A percentile compares a stretch with the other conserved stretches of the same genome.
These are phyloP conservation scores for Corylus americana DNA, from an alignment of 306 rosid genomes.

Conservation along the genomic window DNA sequence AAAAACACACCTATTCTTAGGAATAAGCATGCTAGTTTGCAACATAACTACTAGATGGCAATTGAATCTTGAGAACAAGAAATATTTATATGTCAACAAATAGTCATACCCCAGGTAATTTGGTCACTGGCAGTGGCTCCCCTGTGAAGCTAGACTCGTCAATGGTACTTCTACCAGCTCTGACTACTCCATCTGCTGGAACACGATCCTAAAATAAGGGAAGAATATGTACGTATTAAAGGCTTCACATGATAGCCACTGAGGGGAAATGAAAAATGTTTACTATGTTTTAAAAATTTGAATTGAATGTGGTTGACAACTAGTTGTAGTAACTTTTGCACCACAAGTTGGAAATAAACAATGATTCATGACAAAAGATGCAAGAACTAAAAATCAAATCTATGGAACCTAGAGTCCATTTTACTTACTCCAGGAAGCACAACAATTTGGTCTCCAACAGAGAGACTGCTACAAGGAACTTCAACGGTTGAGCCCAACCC, in stretches of 20 bases:
- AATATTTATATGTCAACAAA: slow-evolving; percentile 22
- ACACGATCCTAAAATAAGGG: slow-evolving; percentile 67
- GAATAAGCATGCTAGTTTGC: neutral
- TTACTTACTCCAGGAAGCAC: slow-evolving; percentile 89
- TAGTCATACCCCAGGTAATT: slow-evolving; percentile 84
- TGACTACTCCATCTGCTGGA: slow-evolving; percentile 95
- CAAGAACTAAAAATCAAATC: neutral
- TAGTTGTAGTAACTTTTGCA: slow-evolving; percentile 24
- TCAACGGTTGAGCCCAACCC: slow-evolving; percentile 65
- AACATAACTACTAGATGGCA: neutral
- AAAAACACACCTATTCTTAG: neutral
- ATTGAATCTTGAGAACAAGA: slow-evolving; percentile 4
- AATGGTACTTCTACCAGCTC: slow-evolving; percentile 88
- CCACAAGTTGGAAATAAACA: slow-evolving; percentile 13
- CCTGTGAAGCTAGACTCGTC: slow-evolving; percentile 97
- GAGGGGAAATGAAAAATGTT: slow-evolving; percentile 9
- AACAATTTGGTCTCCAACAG: slow-evolving; percentile 80
- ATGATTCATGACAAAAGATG: neutral
- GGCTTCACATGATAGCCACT: slow-evolving; percentile 1
- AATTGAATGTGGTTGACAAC: slow-evolving; percentile 21
- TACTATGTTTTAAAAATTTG: slow-evolving; percentile 11
- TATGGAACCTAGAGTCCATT: slow-evolving; percentile 23
- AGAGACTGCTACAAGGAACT: slow-evolving; percentile 85
- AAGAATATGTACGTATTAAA: slow-evolving; percentile 26
- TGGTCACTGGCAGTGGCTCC: slow-evolving; percentile 93